phyloP scores from a whole-genome alignment of 106 monocot species.

The Dioscorea dumetorum region DNA sequence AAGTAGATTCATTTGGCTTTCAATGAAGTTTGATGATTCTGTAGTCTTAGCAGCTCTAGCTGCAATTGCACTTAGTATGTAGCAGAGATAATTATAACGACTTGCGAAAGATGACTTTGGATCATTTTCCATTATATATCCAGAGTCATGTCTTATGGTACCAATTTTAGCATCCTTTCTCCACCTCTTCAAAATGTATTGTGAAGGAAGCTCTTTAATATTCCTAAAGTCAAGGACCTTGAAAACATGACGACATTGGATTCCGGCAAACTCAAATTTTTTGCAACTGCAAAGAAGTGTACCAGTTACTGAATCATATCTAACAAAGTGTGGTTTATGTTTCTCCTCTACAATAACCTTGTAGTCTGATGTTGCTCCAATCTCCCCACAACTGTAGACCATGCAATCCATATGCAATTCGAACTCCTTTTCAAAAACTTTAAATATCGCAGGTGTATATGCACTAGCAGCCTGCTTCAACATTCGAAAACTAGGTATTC shows the following conservation, averaged over 20 bases:
- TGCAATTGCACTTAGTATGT: slow-evolving; percentile 15
- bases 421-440: slow-evolving; percentile 3
- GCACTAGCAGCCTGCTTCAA: slow-evolving; percentile 5
- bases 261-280: slow-evolving; percentile 9
- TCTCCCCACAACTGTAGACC: neutral
- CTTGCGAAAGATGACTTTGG: slow-evolving; percentile 8
- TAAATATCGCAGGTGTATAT: slow-evolving; percentile 4
- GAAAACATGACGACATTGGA: slow-evolving; percentile 5
- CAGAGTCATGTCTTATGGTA: neutral
- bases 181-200: neutral
- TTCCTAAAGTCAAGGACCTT: neutral
- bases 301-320: neutral
- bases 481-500: neutral
- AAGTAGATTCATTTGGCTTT: slow-evolving; percentile 17
- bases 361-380: neutral
- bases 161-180: slow-evolving; percentile 3
- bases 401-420: neutral
- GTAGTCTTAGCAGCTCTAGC: slow-evolving; percentile 23
- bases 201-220: neutral
- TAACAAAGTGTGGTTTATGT: neutral
- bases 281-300: slow-evolving; percentile 5
- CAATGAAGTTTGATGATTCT: slow-evolving; percentile 13
- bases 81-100: slow-evolving; percentile 10
- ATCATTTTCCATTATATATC: neutral
- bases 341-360: neutral